phyloP scores from a whole-genome alignment of 1,284 basidiomycete species.

The Pterula multifida region DNA sequence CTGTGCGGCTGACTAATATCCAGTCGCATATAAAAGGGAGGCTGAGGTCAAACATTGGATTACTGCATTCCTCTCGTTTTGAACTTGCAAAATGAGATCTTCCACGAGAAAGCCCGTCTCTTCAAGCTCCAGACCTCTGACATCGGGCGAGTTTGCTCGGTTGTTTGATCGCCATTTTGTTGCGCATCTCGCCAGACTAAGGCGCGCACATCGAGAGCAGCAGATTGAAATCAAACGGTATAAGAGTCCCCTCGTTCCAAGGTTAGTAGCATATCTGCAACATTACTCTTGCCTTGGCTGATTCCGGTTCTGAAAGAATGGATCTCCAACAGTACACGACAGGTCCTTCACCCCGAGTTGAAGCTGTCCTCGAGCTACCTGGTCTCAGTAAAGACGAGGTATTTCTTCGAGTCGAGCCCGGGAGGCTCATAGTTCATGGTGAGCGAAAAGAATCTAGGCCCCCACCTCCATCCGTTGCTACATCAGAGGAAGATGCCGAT shows the following conservation, averaged over 20 bases:
- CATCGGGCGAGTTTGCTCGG: neutral
- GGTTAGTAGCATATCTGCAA: constrained; percentile 13
- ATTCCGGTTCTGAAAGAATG: constrained; percentile 13
- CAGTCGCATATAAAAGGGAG: no score
- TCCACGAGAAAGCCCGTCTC: neutral
- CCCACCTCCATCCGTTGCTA: neutral
- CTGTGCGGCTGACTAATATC: no score
- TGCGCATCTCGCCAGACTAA: neutral
- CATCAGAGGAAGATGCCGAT: neutral
- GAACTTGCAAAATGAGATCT: no score
- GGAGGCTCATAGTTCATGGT: neutral
- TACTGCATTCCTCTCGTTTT: no score
- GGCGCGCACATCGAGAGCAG: neutral
- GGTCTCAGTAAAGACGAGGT: constrained; percentile 10
- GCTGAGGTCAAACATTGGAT: no score
- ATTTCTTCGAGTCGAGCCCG: neutral
- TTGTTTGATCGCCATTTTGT: neutral
- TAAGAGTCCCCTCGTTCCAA: constrained; percentile 15
- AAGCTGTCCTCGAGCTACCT: constrained; percentile 18
- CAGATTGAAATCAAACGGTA: neutral
- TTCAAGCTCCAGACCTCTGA: neutral
- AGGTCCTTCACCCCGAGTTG: constrained; percentile 14
- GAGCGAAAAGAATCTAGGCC: neutral
- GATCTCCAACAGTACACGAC: constrained; percentile 20
- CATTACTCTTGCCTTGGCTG: neutral